Conservation (phyloP, 1,139 yeast species). For the Blastobotrys elegans region DNA sequence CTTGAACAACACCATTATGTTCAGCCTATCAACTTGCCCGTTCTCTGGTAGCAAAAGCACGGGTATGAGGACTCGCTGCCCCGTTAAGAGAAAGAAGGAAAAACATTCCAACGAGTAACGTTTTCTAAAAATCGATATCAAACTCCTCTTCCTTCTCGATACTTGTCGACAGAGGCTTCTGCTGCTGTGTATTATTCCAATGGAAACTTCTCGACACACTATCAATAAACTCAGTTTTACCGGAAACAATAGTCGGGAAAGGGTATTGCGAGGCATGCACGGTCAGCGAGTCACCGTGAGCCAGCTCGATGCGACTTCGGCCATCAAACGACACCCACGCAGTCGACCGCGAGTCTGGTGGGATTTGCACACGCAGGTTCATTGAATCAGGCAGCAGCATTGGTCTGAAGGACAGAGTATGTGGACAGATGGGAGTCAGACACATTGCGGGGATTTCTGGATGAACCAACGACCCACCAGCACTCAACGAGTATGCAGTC, state of each 20-base stretch:
- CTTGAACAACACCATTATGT: too few relatives aligned
- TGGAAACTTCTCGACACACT: constrained; percentile 77
- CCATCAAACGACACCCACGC: constrained; percentile 96
- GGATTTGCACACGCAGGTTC: constrained; percentile 70
- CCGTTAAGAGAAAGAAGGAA: background rate
- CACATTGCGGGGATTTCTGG: constrained; percentile 87
- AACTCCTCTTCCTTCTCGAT: constrained; percentile 9
- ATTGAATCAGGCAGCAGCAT: constrained; percentile 82
- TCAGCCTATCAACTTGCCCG: too few relatives aligned
- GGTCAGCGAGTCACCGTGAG: constrained; percentile 71
- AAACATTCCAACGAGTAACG: background rate
- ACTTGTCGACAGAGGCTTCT: constrained; percentile 53
- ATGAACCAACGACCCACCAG: constrained; percentile 87
- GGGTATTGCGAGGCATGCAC: constrained; percentile 77
- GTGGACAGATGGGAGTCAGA: constrained; percentile 91
- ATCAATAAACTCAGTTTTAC: constrained; percentile 74
- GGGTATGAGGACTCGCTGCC: too few relatives aligned
- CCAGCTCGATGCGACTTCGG: constrained; percentile 63
- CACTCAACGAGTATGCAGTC: constrained; percentile 84
- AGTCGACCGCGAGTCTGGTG: constrained; percentile 62
- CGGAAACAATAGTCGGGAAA: constrained; percentile 76
- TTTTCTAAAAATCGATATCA: constrained; percentile 14
- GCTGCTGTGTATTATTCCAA: constrained; percentile 83
- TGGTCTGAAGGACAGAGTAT: constrained; percentile 82
- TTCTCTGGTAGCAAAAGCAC: too few relatives aligned